Evolutionary conservation across 148 eudicot genomes (phyloP).

Genomic region (Chenopodium formosanum): DNA sequence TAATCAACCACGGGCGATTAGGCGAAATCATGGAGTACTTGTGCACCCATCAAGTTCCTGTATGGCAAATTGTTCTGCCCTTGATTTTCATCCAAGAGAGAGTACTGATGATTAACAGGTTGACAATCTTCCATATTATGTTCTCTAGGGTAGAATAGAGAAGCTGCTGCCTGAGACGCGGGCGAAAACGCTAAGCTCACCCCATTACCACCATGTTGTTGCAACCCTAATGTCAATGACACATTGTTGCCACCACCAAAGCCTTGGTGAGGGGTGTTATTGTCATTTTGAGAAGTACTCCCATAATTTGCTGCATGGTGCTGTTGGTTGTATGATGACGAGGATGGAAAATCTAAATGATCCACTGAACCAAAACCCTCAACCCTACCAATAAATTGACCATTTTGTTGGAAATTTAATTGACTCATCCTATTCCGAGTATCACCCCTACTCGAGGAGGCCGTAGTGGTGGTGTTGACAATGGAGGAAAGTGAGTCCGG

Average conservation of each 20-base stretch:
- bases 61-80: conserved; percentile 69
- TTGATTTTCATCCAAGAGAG: conserved; percentile 65
- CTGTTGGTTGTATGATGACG: conserved; percentile 50
- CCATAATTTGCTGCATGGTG: conserved; percentile 32
- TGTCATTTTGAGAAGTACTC: conserved; percentile 19
- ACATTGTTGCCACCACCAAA: conserved; percentile 43
- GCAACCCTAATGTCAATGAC: conserved; percentile 85
- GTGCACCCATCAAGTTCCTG: conserved; percentile 89
- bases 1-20: conserved; percentile 17
- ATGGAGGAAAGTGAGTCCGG: conserved; percentile 69
- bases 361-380: conserved; percentile 49
- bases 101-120: conserved; percentile 45
- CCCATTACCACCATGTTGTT: conserved; percentile 68
- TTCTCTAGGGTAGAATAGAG: conserved; percentile 65
- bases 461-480: conserved; percentile 36
- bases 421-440: neutral
- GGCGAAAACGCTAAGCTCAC: conserved; percentile 64
- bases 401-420: conserved; percentile 26
- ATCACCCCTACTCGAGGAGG: conserved; percentile 3
- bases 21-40: conserved; percentile 81
- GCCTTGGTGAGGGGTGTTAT: conserved; percentile 29
- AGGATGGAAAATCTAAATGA: conserved; percentile 47
- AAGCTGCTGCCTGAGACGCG: conserved; percentile 30
- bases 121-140: conserved; percentile 57
- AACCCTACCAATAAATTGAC: conserved; percentile 44